Base-by-base conservation (phyloP, 1,284 basidiomycete genomes). In the Puccinia coronata region DNA sequence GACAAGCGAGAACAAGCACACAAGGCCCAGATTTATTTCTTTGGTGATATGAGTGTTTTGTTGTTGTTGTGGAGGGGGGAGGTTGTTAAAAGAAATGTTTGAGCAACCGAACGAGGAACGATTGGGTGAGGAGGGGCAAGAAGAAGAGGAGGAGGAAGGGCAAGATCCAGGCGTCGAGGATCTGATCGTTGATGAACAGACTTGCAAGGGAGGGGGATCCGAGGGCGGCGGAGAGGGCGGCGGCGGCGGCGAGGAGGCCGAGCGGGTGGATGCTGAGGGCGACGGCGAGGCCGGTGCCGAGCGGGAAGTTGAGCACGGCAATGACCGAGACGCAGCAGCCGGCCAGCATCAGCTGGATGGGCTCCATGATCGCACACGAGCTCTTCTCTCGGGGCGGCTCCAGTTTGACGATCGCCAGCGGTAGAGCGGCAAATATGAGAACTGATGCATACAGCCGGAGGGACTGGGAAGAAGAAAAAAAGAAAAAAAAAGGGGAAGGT, bases 121-220 rank as follows among this genome's bases (percentile, higher is more conserved):
- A 63, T 63, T 76, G 73, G 18, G 71, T 28, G 23, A 57, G 57
- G n/a, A 79, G 65, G n/a, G 77, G 77, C 39, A 71, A 57, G 39
- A 70, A 34, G 20, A 79, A 23, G 14, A 70, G 14, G 18, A 71
- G 31, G 36, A 53, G 14, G 55, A 79, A 79, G 3, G 65, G 28
- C 20, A 70, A 79, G 36, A 79, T 25, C 77, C 77, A 79, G 61
- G 43, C 23, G 1, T 55, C 51, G 25, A 79, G 55, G 55, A 69
- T 23, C 28, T 79, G 77, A 61, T 79, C 77, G 39, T 70, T 47
- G 18, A 39, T 25, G 39, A 79, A 20, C 31, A 79, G 36, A 9
- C 39, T 12, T 4, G n/a, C 6, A n/a, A 71, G 41, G 1, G 12
- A 51, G 36, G 41, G 61, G 14, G 9, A 47, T 4, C 2, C 41